These are phyloP conservation scores for Paraphoma chrysanthemicola DNA, from an alignment of 2,329 filamentous ascomycete genomes.

Conservation along the genomic window DNA sequence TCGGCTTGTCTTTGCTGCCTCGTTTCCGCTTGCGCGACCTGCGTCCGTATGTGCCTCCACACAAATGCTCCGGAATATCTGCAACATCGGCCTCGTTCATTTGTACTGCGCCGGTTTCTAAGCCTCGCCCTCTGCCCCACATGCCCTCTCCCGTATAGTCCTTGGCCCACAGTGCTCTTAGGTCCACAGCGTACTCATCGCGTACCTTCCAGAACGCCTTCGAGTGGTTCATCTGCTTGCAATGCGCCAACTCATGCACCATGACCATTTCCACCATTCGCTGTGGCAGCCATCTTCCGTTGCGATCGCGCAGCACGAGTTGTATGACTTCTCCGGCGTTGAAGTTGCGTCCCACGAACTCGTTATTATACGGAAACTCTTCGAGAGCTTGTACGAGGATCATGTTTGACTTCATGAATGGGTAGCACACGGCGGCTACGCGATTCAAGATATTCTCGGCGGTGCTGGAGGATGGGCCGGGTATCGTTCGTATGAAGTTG, in stretches of 20 bases:
- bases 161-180: constrained; percentile 73
- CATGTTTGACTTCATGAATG: constrained; percentile 59
- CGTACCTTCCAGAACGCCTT: constrained; percentile 81
- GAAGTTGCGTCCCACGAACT: constrained; percentile 90
- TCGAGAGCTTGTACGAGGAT: constrained; percentile 66
- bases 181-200: constrained; percentile 73
- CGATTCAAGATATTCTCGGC: constrained; percentile 46
- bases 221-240: constrained; percentile 91
- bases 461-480: constrained; percentile 57
- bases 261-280: constrained; percentile 91
- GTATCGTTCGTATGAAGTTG: constrained; percentile 83
- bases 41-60: constrained; percentile 77
- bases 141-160: constrained; percentile 82
- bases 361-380: constrained; percentile 79
- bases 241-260: constrained; percentile 91
- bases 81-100: constrained; percentile 28
- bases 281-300: constrained; percentile 77
- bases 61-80: constrained; percentile 66
- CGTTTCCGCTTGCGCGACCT: constrained; percentile 60
- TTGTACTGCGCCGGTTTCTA: constrained; percentile 56
- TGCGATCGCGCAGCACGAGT: constrained; percentile 75
- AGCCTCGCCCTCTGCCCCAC: constrained; percentile 75
- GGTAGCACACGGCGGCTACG: constrained; percentile 73
- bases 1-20: constrained; percentile 51
- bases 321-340: constrained; percentile 89